phyloP scores from a whole-genome alignment of 225 moss, liverwort and hornwort genomes.

The Straminergon stramineum region DNA sequence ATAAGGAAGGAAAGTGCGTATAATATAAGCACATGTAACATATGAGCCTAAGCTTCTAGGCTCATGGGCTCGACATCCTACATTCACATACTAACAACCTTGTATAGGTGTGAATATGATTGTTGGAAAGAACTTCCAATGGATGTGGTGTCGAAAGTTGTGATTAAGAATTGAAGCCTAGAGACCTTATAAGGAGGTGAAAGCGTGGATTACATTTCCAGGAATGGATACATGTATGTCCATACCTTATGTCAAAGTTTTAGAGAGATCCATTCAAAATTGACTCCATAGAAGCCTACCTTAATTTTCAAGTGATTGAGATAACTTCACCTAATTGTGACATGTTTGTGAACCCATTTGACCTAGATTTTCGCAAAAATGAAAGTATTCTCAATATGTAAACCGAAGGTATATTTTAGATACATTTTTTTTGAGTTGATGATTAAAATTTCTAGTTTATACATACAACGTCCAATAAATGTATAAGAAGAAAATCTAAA shows the following conservation, averaged over 20 bases:
- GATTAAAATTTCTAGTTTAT: neutral
- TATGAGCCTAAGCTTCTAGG: too few species aligned
- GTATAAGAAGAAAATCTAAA: too few species aligned
- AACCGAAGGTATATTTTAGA: neutral
- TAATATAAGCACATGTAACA: too few species aligned
- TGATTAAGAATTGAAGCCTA: neutral
- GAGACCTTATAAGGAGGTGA: neutral
- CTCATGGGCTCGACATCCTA: too few species aligned
- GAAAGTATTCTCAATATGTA: neutral
- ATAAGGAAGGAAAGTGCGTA: too few species aligned
- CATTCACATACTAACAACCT: too few species aligned
- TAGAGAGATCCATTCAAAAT: too few species aligned
- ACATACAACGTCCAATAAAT: neutral
- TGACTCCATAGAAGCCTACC: fast-evolving
- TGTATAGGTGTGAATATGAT: neutral
- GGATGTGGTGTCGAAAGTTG: neutral
- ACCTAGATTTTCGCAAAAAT: neutral
- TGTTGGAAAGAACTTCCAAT: neutral
- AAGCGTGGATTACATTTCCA: neutral
- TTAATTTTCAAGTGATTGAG: neutral
- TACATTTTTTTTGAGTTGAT: neutral
- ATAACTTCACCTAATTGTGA: neutral
- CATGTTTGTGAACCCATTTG: neutral
- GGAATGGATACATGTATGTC: too few species aligned
- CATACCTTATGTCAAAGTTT: too few species aligned